Conservation (phyloP, 148 eudicot genomes). For the Talinum fruticosum region DNA sequence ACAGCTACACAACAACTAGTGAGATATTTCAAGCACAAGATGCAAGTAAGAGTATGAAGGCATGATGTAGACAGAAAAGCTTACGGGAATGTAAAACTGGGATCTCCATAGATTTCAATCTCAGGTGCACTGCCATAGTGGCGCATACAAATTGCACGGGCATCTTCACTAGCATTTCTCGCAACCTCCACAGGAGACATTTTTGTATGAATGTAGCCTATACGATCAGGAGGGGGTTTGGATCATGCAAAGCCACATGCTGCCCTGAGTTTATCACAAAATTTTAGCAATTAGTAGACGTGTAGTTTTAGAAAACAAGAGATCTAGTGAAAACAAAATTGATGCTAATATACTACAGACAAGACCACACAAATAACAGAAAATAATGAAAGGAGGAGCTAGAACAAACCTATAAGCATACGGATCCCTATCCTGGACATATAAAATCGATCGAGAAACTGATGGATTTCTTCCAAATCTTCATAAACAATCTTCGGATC, state of each 20-base stretch:
- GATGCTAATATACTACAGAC: background rate
- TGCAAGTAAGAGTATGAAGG: background rate
- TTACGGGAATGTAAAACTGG: slow-evolving; percentile 83
- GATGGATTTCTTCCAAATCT: slow-evolving; percentile 76
- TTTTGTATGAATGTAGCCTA: slow-evolving; percentile 90
- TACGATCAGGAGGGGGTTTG: slow-evolving; percentile 66
- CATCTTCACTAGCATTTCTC: slow-evolving; percentile 85
- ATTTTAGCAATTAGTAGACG: slow-evolving; percentile 12
- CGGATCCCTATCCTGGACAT: slow-evolving; percentile 97
- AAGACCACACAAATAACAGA: background rate
- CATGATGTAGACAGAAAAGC: slow-evolving; percentile 21
- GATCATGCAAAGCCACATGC: slow-evolving; percentile 92
- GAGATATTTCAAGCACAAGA: too few relatives aligned
- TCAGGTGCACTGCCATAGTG: slow-evolving; percentile 90
- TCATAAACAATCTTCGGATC: slow-evolving; percentile 51
- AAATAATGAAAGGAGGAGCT: slow-evolving; percentile 5
- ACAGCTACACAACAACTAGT: background rate
- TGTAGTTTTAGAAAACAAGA: slow-evolving; percentile 12
- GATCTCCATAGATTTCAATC: slow-evolving; percentile 75
- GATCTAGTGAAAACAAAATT: background rate
- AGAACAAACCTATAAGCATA: slow-evolving; percentile 88
- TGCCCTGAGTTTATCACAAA: slow-evolving; percentile 58
- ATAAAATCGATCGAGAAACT: slow-evolving; percentile 91
- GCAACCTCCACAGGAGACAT: slow-evolving; percentile 92
- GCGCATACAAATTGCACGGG: slow-evolving; percentile 75